Percentiles rank a stretch among this genome's conserved stretches.
phyloP scores from a whole-genome alignment of 176 grass and related monocot genomes.

The Rhynchospora breviuscula region DNA sequence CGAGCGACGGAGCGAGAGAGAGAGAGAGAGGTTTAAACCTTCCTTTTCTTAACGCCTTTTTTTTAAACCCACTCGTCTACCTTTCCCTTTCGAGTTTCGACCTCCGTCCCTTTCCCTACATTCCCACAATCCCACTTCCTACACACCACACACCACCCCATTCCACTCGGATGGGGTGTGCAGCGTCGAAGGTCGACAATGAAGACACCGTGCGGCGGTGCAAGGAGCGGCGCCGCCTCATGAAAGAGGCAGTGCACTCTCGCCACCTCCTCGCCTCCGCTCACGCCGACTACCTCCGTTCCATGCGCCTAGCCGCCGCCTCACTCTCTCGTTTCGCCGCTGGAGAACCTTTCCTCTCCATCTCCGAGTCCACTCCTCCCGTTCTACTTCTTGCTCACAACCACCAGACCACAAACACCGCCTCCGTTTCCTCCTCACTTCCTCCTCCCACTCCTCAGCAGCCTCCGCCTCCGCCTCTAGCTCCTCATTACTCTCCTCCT shows the following conservation, averaged over 20 bases:
- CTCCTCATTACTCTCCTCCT: conserved; percentile 16
- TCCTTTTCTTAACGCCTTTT: background rate
- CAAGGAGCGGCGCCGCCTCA: conserved; percentile 91
- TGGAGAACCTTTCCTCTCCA: conserved; percentile 68
- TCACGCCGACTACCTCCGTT: conserved; percentile 88
- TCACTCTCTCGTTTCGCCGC: conserved; percentile 72
- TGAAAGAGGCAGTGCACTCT: conserved; percentile 72
- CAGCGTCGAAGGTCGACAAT: conserved; percentile 85
- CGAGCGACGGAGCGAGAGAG: no score
- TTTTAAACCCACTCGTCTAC: conserved; percentile 5
- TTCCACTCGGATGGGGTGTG: conserved; percentile 57
- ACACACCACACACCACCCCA: background rate
- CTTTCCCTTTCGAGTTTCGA: background rate
- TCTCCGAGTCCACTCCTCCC: conserved; percentile 74
- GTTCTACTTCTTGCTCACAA: conserved; percentile 51
- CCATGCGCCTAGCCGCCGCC: conserved; percentile 63
- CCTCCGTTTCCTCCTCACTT: background rate
- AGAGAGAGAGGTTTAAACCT: background rate
- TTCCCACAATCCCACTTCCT: conserved; percentile 6
- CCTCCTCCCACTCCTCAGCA: conserved; percentile 14
- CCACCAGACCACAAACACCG: conserved; percentile 7
- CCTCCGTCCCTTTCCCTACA: background rate
- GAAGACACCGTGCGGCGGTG: conserved; percentile 96
- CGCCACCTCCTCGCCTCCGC: conserved; percentile 84
- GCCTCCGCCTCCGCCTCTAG: conserved; percentile 25